Conservation (phyloP, 345 rosid genomes). For the Conringia planisiliqua region DNA sequence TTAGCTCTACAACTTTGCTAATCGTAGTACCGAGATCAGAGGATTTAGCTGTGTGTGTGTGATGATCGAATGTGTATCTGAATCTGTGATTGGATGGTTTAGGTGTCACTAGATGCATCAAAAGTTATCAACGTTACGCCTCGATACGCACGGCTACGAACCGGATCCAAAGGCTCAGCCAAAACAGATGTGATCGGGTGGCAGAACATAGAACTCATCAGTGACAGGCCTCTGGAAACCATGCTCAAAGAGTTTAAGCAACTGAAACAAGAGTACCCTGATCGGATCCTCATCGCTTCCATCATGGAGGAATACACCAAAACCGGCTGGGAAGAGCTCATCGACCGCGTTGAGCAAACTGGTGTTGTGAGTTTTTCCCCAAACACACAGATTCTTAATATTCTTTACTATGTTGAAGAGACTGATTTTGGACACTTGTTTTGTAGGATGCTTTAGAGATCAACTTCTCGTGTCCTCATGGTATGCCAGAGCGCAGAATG, state of each 20-base stretch:
- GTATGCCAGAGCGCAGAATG: slow-evolving; percentile 99
- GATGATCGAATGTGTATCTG: not conserved
- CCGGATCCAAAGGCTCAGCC: slow-evolving; percentile 70
- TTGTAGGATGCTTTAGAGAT: slow-evolving; percentile 88
- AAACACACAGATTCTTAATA: not conserved
- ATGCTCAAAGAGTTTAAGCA: slow-evolving; percentile 88
- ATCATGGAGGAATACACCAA: slow-evolving; percentile 94
- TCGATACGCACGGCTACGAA: slow-evolving; percentile 74
- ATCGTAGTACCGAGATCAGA: slow-evolving; percentile 5
- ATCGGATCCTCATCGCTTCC: slow-evolving; percentile 91
- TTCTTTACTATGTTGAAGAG: not conserved
- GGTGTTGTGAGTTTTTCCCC: slow-evolving; percentile 63
- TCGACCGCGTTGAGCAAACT: slow-evolving; percentile 92
- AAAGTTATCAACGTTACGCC: slow-evolving; percentile 96
- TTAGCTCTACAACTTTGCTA: not conserved
- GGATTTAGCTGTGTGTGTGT: slow-evolving; percentile 9
- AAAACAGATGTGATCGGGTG: slow-evolving; percentile 90
- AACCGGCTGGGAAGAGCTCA: slow-evolving; percentile 94
- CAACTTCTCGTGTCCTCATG: slow-evolving; percentile 98
- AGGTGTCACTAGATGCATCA: slow-evolving; percentile 93
- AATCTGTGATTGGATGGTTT: slow-evolving; percentile 23
- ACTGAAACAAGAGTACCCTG: slow-evolving; percentile 80
- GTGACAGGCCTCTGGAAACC: slow-evolving; percentile 90
- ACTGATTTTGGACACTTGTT: not conserved
- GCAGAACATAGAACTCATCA: slow-evolving; percentile 97